These are phyloP conservation scores for Fusarium subglutinans DNA, from an alignment of 2,329 filamentous ascomycete species.

Conservation along the genomic window DNA sequence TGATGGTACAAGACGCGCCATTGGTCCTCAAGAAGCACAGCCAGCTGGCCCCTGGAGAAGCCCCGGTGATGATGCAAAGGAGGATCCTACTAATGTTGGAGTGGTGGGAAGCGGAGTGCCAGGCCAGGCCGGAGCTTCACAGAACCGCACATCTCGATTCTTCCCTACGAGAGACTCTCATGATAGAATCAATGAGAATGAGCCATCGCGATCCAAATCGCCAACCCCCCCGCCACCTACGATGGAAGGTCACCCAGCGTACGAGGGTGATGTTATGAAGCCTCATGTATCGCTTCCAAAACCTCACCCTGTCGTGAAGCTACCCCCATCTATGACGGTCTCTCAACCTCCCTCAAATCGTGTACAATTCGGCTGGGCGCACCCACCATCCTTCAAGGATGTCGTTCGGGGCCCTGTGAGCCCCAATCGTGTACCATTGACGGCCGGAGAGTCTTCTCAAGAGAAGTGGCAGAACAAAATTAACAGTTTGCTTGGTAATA, in stretches of 20 bases:
- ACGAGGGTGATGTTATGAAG: conserved; percentile 70
- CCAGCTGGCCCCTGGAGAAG: conserved; percentile 44
- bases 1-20: conserved; percentile 48
- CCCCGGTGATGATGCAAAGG: conserved; percentile 42
- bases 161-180: conserved; percentile 66
- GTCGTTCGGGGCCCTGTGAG: conserved; percentile 35
- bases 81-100: conserved; percentile 42
- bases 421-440: conserved; percentile 34
- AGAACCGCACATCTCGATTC: conserved; percentile 66
- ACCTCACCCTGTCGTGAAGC: conserved; percentile 79
- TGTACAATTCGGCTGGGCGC: conserved; percentile 49
- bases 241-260: conserved; percentile 75
- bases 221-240: conserved; percentile 78
- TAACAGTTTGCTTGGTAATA: conserved; percentile 75
- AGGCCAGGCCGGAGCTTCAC: conserved; percentile 49
- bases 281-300: conserved; percentile 77
- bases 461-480: conserved; percentile 83
- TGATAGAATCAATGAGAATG: conserved; percentile 49
- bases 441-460: conserved; percentile 50
- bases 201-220: conserved; percentile 60
- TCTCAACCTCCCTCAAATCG: conserved; percentile 39
- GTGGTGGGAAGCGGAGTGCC: conserved; percentile 45
- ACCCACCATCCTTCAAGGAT: conserved; percentile 47
- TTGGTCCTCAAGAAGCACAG: conserved; percentile 41
- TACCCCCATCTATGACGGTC: conserved; percentile 67